Conservation (phyloP, 2,329 filamentous ascomycete genomes). For the Bisporella sp. region DNA sequence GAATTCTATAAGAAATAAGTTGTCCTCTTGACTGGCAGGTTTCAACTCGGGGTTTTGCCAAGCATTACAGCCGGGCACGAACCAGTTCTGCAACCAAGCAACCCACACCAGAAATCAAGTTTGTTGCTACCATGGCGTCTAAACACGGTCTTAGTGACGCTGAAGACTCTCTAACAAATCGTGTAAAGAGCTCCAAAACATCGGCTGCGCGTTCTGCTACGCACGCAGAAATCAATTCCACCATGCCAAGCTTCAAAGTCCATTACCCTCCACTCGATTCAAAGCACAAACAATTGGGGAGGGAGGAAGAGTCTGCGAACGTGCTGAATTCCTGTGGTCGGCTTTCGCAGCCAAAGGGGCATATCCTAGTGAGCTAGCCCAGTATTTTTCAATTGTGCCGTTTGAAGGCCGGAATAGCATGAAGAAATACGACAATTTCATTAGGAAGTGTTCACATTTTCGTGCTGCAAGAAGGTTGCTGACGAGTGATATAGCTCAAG, state of each 20-base stretch:
- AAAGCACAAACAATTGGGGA: slow-evolving; percentile 4
- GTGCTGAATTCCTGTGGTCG: slow-evolving; percentile 9
- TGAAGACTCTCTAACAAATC: slow-evolving; percentile 13
- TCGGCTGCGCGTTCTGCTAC: slow-evolving; percentile 13
- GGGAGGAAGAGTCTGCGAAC: slow-evolving; percentile 11
- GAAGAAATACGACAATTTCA: slow-evolving; percentile 38
- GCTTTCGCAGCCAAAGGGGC: slow-evolving; percentile 17
- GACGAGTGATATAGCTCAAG: slow-evolving; percentile 19
- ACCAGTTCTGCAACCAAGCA: too few species aligned
- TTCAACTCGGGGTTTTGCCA: too few species aligned
- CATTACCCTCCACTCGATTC: slow-evolving; percentile 4
- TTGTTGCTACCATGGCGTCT: slow-evolving; percentile 22
- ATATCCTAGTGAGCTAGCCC: slow-evolving; percentile 21
- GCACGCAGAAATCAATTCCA: slow-evolving; percentile 9
- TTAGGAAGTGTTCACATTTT: slow-evolving; percentile 29
- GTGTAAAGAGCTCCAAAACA: slow-evolving; percentile 13
- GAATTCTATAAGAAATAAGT: too few species aligned
- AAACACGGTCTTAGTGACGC: slow-evolving; percentile 16
- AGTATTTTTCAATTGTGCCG: slow-evolving; percentile 26
- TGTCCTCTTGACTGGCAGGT: too few species aligned
- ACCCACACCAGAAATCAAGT: too few species aligned
- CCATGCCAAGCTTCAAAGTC: slow-evolving; percentile 13
- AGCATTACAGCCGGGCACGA: too few species aligned
- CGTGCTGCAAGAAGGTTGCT: too few species aligned
- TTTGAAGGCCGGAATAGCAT: slow-evolving; percentile 28